Base-by-base conservation (phyloP, 495 filamentous ascomycete species). In the Penicillium roqueforti region DNA sequence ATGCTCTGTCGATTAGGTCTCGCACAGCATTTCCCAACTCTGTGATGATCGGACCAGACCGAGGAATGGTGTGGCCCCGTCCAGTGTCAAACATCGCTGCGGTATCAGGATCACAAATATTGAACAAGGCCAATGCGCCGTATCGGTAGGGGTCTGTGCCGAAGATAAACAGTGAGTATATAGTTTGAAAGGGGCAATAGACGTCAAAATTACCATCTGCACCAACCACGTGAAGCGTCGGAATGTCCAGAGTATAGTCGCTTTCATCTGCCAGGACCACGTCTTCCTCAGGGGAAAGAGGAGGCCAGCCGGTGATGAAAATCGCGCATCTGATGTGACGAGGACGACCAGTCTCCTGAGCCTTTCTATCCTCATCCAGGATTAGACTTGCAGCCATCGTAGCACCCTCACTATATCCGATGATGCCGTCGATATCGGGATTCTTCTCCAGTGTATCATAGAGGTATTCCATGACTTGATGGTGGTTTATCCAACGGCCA, bases 361-460 rank as follows among this genome's bases (percentile, higher is more conserved):
- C 60, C 51, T 71, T 65, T 39, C 58, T 51, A 18, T 68, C 62
- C 58, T 82, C 79, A 53, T 80, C 75, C 14, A 80, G 57, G 31
- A 80, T 66, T 16, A 79, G 46, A 23, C 80, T 81, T 4, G 75
- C 75, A 4, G 79, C 83, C 16, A 84, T 74, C 0, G 77, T 77
- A 25, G 83, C 80, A 16, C 83, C 83, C 54, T 85, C 82, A 3
- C 80, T 83, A 50, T 84, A 84, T 5, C 81, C 81, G 51, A 84
- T 75, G 53, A 84, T 59, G 6, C 75, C 79, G 19, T 78, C 71
- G 40, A 68, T 60, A 16, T 63, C 65, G 9, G 65, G 65, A 29
- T 68, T 46, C 22, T 56, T 47, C 18, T 63, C 62, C 25, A 68
- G 37, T 0, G 51, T 58, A 11, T 66, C 60, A 37, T 66, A 61